phyloP scores from a whole-genome alignment of 495 filamentous ascomycete genomes.

The Daldinia childiae region DNA sequence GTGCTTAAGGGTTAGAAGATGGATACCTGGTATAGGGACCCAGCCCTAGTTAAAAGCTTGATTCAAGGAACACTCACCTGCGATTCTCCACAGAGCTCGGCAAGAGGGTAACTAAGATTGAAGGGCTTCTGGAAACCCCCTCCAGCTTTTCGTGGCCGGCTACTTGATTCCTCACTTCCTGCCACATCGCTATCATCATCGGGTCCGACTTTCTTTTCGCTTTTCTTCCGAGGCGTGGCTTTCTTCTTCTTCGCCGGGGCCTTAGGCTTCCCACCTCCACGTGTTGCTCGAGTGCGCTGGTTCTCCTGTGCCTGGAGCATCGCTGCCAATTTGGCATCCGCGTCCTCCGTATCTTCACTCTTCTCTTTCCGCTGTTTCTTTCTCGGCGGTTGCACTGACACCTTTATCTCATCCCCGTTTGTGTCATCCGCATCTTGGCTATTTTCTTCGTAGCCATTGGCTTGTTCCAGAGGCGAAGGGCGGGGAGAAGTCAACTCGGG shows the following conservation, averaged over 20 bases:
- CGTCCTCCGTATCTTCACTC: conserved; percentile 63
- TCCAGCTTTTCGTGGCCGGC: conserved; percentile 60
- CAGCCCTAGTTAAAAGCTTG: not conserved
- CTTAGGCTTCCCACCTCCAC: conserved; percentile 68
- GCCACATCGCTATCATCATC: conserved; percentile 84
- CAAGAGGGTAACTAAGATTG: conserved; percentile 59
- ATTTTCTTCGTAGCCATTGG: conserved; percentile 50
- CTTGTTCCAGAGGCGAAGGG: conserved; percentile 35
- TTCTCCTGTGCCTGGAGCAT: conserved; percentile 94
- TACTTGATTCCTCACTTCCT: conserved; percentile 63
- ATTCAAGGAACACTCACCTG: conserved; percentile 57
- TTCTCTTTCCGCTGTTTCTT: conserved; percentile 67
- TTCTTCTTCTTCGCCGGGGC: conserved; percentile 75
- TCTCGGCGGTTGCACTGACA: conserved; percentile 61
- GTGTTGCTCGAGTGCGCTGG: conserved; percentile 72
- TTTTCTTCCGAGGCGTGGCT: conserved; percentile 65
- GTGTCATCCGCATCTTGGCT: conserved; percentile 35
- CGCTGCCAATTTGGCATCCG: conserved; percentile 85
- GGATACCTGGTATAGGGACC: not conserved
- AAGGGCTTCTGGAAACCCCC: conserved; percentile 63
- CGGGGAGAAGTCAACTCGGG: conserved; percentile 38
- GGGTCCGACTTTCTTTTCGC: conserved; percentile 74
- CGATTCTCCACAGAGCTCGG: conserved; percentile 65
- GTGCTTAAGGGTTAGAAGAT: conserved; percentile 17
- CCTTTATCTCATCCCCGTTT: conserved; percentile 58